Evolutionary conservation across 768 basidiomycete species (phyloP).

Genomic region (Lentinus tigrinus): DNA sequence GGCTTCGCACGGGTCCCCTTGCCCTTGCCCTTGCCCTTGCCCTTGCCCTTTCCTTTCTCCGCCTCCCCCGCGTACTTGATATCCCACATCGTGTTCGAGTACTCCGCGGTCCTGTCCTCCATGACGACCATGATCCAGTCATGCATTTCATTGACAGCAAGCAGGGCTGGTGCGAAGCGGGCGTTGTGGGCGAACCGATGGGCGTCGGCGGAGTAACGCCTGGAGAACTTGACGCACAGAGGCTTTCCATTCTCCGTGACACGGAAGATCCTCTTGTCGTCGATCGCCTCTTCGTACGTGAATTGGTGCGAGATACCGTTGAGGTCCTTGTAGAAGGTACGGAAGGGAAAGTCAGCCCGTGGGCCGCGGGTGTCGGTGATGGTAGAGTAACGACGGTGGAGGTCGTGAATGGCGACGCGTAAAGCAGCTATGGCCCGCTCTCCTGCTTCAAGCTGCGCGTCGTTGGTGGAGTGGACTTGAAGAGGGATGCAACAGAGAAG

Average conservation of each 20-base stretch:
- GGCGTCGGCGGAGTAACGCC: neutral
- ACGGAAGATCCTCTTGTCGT: slow-evolving; percentile 1
- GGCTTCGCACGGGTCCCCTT: neutral
- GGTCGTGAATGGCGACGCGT: neutral
- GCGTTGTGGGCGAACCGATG: neutral
- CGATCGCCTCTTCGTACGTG: neutral
- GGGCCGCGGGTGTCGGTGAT: neutral
- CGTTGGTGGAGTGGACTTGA: slow-evolving; percentile 1
- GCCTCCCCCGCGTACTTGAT: neutral
- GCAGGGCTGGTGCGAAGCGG: neutral
- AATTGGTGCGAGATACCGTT: neutral
- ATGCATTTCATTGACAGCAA: neutral
- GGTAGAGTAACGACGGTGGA: neutral
- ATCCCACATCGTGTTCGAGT: neutral
- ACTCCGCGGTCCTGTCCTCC: neutral
- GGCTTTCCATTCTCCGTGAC: neutral
- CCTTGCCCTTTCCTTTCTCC: neutral
- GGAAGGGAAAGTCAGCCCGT: neutral
- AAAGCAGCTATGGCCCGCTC: neutral
- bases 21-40: neutral
- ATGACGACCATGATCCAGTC: slow-evolving; percentile 8
- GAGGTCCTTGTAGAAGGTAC: neutral
- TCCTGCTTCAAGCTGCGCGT: neutral
- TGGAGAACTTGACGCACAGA: slow-evolving; percentile 1
- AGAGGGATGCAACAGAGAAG: neutral